phyloP scores from a whole-genome alignment of 805 yeast species.

The Zygoascus ofunaensis region DNA sequence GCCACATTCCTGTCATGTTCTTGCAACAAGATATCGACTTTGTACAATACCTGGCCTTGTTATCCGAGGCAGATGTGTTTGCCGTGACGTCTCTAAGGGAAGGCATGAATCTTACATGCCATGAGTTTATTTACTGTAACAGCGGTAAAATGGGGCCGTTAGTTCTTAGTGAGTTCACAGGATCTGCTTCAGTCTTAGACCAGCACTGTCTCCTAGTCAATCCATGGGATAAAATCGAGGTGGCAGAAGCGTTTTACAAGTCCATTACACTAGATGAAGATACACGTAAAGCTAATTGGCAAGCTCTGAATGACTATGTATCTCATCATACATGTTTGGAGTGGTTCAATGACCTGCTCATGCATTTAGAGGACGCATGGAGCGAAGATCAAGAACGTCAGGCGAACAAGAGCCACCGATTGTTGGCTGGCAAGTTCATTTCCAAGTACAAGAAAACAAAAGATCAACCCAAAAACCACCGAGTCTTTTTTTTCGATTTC shows the following conservation, averaged over 20 bases:
- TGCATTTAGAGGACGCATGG: slow-evolving; percentile 46
- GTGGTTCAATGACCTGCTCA: slow-evolving; percentile 60
- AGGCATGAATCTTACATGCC: slow-evolving; percentile 95
- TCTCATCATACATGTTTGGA: slow-evolving; percentile 56
- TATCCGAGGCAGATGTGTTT: slow-evolving; percentile 78
- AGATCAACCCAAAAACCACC: slow-evolving; percentile 24
- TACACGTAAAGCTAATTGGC: slow-evolving; percentile 58
- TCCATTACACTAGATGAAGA: slow-evolving; percentile 56
- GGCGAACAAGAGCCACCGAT: slow-evolving; percentile 24
- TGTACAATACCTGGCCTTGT: slow-evolving; percentile 79
- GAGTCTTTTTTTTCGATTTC: slow-evolving; percentile 44
- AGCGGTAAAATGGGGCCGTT: slow-evolving; percentile 27
- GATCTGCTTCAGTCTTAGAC: slow-evolving; percentile 69
- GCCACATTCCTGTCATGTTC: slow-evolving; percentile 74
- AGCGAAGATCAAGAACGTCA: slow-evolving; percentile 37
- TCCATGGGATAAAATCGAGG: slow-evolving; percentile 77
- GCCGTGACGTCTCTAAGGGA: slow-evolving; percentile 88
- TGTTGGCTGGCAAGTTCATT: slow-evolving; percentile 31
- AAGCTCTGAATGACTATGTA: slow-evolving; percentile 48
- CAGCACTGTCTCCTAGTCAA: slow-evolving; percentile 64
- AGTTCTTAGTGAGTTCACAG: slow-evolving; percentile 86
- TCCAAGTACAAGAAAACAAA: slow-evolving; percentile 24
- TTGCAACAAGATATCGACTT: slow-evolving; percentile 83
- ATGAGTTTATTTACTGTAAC: slow-evolving; percentile 72
- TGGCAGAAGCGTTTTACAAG: slow-evolving; percentile 51